Evolutionary conservation across 2,329 filamentous ascomycete species (phyloP).

Genomic region (Aspergillus intermedius): DNA sequence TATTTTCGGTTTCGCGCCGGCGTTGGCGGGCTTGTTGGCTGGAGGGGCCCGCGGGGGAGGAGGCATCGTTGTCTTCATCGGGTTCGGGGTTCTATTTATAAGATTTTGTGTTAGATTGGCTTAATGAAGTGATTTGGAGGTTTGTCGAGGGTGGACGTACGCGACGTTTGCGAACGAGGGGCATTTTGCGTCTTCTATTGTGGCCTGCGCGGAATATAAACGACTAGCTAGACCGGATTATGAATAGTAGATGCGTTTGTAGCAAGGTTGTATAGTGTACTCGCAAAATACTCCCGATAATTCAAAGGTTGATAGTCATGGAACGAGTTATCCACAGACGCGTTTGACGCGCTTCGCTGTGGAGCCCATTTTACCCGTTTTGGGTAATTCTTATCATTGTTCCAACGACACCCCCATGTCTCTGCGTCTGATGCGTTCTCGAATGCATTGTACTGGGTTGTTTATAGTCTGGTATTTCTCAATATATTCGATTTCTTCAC

Average conservation of each 20-base stretch:
- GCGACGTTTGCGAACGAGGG: constrained; percentile 23
- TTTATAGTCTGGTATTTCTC: no score
- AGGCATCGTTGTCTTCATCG: background rate
- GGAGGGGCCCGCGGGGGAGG: background rate
- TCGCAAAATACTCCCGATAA: background rate
- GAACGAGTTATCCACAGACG: constrained; percentile 6
- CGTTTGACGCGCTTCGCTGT: constrained; percentile 15
- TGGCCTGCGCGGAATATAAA: no score
- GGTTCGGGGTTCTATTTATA: constrained; percentile 1
- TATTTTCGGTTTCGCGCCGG: constrained; percentile 9
- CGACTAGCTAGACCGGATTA: no score
- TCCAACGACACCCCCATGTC: background rate
- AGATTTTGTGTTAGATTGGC: no score
- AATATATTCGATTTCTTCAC: no score
- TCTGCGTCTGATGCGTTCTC: no score
- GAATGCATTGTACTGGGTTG: no score
- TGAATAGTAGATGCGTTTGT: no score
- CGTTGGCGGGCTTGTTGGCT: constrained; percentile 6
- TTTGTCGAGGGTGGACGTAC: constrained; percentile 12
- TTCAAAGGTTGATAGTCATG: background rate
- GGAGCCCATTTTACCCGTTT: constrained; percentile 14
- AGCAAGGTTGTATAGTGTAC: background rate
- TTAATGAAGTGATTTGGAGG: background rate
- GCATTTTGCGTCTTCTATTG: constrained; percentile 14
- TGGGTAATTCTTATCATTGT: constrained; percentile 1